Evolutionary conservation across 805 yeast species (phyloP).

Genomic region (Pichia cabralensis): DNA sequence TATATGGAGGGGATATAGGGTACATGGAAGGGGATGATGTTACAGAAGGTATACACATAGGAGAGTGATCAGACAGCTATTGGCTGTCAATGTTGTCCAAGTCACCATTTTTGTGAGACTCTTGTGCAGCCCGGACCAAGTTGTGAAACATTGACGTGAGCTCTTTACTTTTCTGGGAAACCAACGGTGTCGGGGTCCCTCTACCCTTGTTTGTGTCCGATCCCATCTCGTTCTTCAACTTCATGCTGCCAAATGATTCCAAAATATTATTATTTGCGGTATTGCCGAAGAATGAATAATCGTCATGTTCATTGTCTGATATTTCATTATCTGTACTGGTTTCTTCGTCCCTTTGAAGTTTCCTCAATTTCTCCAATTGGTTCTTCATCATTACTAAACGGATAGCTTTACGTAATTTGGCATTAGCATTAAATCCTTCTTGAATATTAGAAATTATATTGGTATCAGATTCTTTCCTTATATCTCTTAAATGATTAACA

Average conservation of each 20-base stretch:
- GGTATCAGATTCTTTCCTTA: constrained; percentile 10
- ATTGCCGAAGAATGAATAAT: constrained; percentile 22
- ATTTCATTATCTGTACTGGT: constrained; percentile 7
- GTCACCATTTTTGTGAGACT: too few species aligned
- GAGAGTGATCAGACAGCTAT: too few species aligned
- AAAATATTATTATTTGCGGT: constrained; percentile 37
- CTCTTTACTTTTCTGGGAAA: constrained; percentile 20
- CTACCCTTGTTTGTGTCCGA: too few species aligned
- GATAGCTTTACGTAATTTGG: constrained; percentile 76
- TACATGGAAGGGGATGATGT: too few species aligned
- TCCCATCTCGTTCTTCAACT: background rate
- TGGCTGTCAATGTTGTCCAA: too few species aligned
- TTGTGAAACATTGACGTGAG: constrained; percentile 24
- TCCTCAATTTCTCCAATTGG: constrained; percentile 62
- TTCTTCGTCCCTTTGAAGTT: constrained; percentile 47
- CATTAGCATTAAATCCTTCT: constrained; percentile 75
- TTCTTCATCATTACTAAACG: constrained; percentile 77
- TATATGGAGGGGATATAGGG: too few species aligned
- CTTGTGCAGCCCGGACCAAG: constrained; percentile 24
- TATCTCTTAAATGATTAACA: constrained; percentile 27
- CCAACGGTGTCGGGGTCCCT: too few species aligned
- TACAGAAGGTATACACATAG: too few species aligned
- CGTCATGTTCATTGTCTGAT: constrained; percentile 25
- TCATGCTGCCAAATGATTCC: constrained; percentile 16
- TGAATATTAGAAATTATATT: constrained; percentile 78